Percentiles rank a stretch among this genome's conserved stretches.
Conservation (phyloP, 1,284 basidiomycete genomes). For the Malassezia arunalokei region DNA sequence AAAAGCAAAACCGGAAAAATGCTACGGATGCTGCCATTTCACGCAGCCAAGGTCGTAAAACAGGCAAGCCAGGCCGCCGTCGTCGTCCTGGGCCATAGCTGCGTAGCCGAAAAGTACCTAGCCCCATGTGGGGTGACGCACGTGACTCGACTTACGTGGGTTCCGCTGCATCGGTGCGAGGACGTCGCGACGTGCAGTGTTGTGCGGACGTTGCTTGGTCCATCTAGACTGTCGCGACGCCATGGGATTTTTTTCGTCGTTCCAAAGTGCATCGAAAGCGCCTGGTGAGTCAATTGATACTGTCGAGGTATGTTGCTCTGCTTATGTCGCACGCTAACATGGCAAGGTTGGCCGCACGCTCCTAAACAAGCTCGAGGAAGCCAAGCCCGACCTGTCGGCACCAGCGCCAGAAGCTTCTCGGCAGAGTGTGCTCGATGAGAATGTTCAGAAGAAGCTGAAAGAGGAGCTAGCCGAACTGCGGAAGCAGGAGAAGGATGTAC, state of each 20-base stretch:
- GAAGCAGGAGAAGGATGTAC: constrained; percentile 35
- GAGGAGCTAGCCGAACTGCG: constrained; percentile 33
- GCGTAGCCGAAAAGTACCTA: too few species aligned
- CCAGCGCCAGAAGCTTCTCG: constrained; percentile 21
- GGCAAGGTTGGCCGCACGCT: constrained; percentile 26
- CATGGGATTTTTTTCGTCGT: constrained; percentile 10
- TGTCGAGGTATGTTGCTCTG: constrained; percentile 4
- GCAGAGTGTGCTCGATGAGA: constrained; percentile 29
- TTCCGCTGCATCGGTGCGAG: too few species aligned
- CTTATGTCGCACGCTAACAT: background rate
- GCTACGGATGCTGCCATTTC: constrained; percentile 2
- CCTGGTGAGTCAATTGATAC: constrained; percentile 1
- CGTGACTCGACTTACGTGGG: too few species aligned
- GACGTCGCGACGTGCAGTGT: too few species aligned
- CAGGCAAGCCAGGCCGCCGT: constrained; percentile 5
- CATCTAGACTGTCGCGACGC: background rate
- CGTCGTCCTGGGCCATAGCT: background rate
- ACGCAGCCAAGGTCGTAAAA: constrained; percentile 11
- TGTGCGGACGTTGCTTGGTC: too few species aligned
- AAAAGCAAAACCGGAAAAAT: background rate
- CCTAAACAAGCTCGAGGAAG: constrained; percentile 24
- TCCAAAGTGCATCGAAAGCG: background rate
- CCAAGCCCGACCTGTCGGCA: constrained; percentile 19
- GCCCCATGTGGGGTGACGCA: too few species aligned
- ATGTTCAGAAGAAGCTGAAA: constrained; percentile 35